These are phyloP conservation scores for Colletotrichum neosansevieriae DNA, from an alignment of 2,329 filamentous ascomycete genomes.

Conservation along the genomic window DNA sequence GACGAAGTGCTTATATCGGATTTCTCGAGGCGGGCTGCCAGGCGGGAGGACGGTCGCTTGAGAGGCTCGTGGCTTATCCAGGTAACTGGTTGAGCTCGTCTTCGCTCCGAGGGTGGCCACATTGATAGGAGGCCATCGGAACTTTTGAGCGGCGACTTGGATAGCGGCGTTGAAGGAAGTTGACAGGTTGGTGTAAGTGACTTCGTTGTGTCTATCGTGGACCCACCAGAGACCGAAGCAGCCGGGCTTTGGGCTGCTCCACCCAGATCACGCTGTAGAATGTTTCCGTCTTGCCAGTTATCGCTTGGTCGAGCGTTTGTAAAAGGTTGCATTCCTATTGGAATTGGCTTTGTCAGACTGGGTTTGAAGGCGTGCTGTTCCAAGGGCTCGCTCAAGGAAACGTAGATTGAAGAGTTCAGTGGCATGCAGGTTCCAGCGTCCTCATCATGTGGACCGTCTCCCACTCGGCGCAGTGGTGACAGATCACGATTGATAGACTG, in stretches of 20 bases:
- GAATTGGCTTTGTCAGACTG: conserved; percentile 64
- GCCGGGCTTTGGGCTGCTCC: conserved; percentile 4
- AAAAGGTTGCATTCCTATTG: conserved; percentile 57
- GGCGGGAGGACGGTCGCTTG: conserved; percentile 53
- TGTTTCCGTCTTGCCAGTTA: conserved; percentile 18
- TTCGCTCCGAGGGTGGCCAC: conserved; percentile 6
- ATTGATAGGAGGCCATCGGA: background rate
- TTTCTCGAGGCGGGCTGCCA: conserved; percentile 41
- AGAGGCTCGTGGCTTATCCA: conserved; percentile 55
- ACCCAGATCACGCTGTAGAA: background rate
- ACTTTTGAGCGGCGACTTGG: background rate
- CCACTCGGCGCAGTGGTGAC: conserved; percentile 11
- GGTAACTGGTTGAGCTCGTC: conserved; percentile 41
- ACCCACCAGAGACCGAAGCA: conserved; percentile 11
- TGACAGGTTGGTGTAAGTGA: conserved; percentile 11
- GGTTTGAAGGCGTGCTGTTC: conserved; percentile 60
- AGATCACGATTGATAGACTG: conserved; percentile 13
- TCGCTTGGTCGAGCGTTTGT: conserved; percentile 38
- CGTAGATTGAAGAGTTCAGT: conserved; percentile 56
- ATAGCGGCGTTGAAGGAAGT: conserved; percentile 17
- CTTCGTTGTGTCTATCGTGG: conserved; percentile 12
- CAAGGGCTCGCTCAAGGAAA: conserved; percentile 63
- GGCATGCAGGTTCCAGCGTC: conserved; percentile 26
- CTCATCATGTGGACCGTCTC: conserved; percentile 12
- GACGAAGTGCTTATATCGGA: conserved; percentile 44